These are phyloP conservation scores for Plasmodium ovale DNA, from an alignment of 169 alveolate genomes.

Conservation along the genomic window DNA sequence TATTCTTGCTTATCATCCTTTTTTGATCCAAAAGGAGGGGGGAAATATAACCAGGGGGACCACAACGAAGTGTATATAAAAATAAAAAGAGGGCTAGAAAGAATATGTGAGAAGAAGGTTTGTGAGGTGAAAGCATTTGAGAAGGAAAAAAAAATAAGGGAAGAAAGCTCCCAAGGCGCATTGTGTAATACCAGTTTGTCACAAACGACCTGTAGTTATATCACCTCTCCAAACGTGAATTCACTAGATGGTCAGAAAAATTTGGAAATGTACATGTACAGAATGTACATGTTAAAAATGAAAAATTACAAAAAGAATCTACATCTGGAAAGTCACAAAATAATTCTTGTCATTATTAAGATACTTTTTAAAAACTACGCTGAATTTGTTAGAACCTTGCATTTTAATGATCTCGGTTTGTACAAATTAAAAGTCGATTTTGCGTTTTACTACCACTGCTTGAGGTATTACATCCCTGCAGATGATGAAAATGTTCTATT, in stretches of 20 bases:
- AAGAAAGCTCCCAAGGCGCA: background rate
- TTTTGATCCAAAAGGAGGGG: background rate
- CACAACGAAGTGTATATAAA: constrained; percentile 25
- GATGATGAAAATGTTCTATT: constrained; percentile 75
- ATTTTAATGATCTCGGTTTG: constrained; percentile 53
- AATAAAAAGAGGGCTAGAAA: constrained; percentile 8
- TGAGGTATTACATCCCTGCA: constrained; percentile 45
- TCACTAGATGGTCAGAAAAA: background rate
- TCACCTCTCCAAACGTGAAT: background rate
- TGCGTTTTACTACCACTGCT: constrained; percentile 54
- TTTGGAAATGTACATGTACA: constrained; percentile 74
- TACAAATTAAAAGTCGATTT: constrained; percentile 48
- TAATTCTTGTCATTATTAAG: constrained; percentile 56
- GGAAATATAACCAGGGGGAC: background rate
- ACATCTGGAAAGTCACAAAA: constrained; percentile 21
- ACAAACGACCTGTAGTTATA: background rate
- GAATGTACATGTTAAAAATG: constrained; percentile 63
- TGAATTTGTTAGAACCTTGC: constrained; percentile 43
- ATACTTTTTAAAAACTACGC: constrained; percentile 54
- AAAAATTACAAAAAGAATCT: constrained; percentile 57
- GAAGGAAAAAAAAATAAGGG: background rate
- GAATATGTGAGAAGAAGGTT: constrained; percentile 14
- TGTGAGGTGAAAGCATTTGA: background rate
- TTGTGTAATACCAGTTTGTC: background rate
- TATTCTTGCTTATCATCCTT: constrained; percentile 16